These are phyloP conservation scores for Xanthoconium purpureum DNA, from an alignment of 768 basidiomycete genomes.

Conservation along the genomic window DNA sequence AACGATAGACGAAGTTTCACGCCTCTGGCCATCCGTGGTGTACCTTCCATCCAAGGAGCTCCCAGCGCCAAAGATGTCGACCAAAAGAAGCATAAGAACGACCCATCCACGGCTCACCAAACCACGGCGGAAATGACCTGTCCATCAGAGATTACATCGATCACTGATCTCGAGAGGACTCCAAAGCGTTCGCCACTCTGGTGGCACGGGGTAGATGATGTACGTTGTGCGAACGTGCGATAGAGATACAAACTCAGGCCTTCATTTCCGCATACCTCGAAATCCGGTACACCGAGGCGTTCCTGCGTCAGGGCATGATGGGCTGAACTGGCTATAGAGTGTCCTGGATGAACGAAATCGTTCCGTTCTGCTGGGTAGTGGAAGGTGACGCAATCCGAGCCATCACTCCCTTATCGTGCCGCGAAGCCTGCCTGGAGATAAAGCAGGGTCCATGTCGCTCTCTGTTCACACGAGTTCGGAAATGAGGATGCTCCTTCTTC, in stretches of 20 bases:
- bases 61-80: slow-evolving; percentile 9
- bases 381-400: slow-evolving; percentile 9
- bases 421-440: slow-evolving; percentile 13
- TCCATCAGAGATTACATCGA: slow-evolving; percentile 14
- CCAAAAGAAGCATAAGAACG: slow-evolving; percentile 10
- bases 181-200: slow-evolving; percentile 11
- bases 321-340: slow-evolving; percentile 27
- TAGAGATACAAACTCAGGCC: slow-evolving; percentile 14
- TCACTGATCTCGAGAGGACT: slow-evolving; percentile 17
- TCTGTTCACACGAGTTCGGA: slow-evolving; percentile 11
- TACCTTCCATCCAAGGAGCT: slow-evolving; percentile 5
- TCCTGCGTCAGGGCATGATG: slow-evolving; percentile 18
- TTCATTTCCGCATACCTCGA: slow-evolving; percentile 30
- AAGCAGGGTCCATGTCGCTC: background rate
- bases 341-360: slow-evolving; percentile 14
- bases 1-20: background rate
- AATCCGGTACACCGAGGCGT: slow-evolving; percentile 29
- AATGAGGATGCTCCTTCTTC: slow-evolving; percentile 14
- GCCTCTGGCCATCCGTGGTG: slow-evolving; percentile 1
- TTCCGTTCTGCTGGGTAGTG: slow-evolving; percentile 11
- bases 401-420: slow-evolving; percentile 10
- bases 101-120: background rate
- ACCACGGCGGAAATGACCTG: slow-evolving; percentile 25
- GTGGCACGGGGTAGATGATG: slow-evolving; percentile 7
- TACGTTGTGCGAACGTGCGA: slow-evolving; percentile 28